Base-by-base conservation (phyloP, 345 rosid species). In the Eucalyptus coolabah region DNA sequence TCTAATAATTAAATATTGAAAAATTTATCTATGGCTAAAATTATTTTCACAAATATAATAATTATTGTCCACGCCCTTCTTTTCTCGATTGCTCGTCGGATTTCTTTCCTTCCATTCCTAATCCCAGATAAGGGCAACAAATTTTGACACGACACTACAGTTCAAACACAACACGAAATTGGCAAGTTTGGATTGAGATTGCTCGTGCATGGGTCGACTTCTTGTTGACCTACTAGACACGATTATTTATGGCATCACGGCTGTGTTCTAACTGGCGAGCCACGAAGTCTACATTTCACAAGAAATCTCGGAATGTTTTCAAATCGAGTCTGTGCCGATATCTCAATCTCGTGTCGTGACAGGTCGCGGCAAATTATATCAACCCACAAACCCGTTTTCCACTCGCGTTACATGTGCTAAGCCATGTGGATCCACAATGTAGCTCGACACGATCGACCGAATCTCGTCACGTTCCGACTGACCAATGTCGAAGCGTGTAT, bases 51-150 rank as follows among this genome's bases (percentile, higher is more conserved):
- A 10, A 10, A 56, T 23, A 56, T 24, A 56, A 24, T 56, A 5
- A 56, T 56, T 56, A 24, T 56, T 19, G 0, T 24, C 3, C 14
- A 1, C 2, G 0, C 26, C 4, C 0, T 18, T 69, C 5, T 69
- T 18, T 21, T 69, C 26, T 34, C 24, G 0, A 69, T 69, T 18
- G 13, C 81, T 37, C 7, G 0, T 32, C 40, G 1, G 3, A 32
- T n/a, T 67, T n/a, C 12, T n/a, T 65, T 8, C 40, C 23, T 32
- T 16, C 3, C 40, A 0, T n/a, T 32, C 6, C 1, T 3, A 0
- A n/a, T 65, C 11, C 21, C 3, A n/a, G 1, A 65, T 14, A n/a
- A 15, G 77, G 19, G 6, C 5, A 1, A 15, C 12, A 2, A 69
- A 17, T 69, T 69, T 5, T 32, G 42, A 32, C 42, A 9, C 23